These are phyloP conservation scores for Stemphylium lycopersici DNA, from an alignment of 2,329 filamentous ascomycete genomes.

Conservation along the genomic window DNA sequence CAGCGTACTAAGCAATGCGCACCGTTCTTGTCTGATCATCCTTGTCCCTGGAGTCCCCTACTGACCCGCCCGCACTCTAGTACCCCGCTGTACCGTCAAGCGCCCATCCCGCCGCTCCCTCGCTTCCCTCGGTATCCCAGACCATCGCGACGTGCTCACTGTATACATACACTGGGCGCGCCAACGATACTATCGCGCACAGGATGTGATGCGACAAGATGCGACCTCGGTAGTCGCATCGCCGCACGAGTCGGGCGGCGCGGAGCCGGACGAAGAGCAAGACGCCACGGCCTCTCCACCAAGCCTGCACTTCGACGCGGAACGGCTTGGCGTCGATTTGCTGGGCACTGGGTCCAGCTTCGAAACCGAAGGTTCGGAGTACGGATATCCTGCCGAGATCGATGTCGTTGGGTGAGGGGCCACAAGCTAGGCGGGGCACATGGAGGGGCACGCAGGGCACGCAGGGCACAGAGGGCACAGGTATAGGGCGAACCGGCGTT, in stretches of 20 bases:
- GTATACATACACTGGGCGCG: constrained; percentile 31
- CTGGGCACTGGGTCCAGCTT: constrained; percentile 8
- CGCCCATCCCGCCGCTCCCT: constrained; percentile 22
- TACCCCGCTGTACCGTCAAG: constrained; percentile 6
- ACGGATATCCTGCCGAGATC: constrained; percentile 8
- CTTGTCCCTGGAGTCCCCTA: not conserved
- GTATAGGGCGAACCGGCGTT: no score
- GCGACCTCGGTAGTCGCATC: constrained; percentile 81
- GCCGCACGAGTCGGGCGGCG: constrained; percentile 63
- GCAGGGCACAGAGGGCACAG: no score
- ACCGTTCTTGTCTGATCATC: not conserved
- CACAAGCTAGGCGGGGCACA: not conserved
- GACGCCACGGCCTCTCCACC: not conserved
- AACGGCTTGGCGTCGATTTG: constrained; percentile 3
- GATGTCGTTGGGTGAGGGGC: constrained; percentile 13
- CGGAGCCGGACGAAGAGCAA: not conserved
- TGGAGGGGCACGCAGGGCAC: no score
- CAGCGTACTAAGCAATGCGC: not conserved
- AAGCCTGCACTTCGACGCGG: not conserved
- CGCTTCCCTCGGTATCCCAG: constrained; percentile 26
- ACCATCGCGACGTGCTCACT: constrained; percentile 28
- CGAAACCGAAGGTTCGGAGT: not conserved
- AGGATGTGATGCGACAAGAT: not conserved
- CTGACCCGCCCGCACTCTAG: constrained; percentile 10
- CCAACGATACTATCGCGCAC: constrained; percentile 17